These are phyloP conservation scores for Amaranthus palmeri DNA, from an alignment of 148 eudicot genomes.

Conservation along the genomic window DNA sequence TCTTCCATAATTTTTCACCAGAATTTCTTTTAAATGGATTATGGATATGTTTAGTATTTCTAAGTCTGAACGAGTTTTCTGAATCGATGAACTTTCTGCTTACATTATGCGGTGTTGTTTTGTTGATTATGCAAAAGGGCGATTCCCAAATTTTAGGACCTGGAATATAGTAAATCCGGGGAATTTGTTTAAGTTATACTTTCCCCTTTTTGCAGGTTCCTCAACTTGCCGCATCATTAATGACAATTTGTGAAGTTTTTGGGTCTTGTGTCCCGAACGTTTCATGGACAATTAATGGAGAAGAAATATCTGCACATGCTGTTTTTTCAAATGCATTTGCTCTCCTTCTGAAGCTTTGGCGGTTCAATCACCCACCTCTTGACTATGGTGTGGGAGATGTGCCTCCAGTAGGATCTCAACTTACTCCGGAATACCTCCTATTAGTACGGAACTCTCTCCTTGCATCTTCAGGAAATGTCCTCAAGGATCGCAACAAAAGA, in stretches of 20 bases:
- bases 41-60: too few relatives aligned
- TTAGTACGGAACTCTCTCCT: conserved; percentile 70
- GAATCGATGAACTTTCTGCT: not conserved
- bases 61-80: not conserved
- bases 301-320: conserved; percentile 71
- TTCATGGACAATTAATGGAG: conserved; percentile 76
- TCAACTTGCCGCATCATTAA: conserved; percentile 85
- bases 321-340: conserved; percentile 93
- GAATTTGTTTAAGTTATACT: not conserved
- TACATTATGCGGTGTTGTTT: not conserved
- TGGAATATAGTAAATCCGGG: too few relatives aligned
- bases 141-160: not conserved
- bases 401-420: conserved; percentile 93
- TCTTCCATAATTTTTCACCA: too few relatives aligned
- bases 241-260: conserved; percentile 93
- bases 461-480: conserved; percentile 53
- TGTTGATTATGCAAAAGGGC: not conserved
- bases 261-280: conserved; percentile 73
- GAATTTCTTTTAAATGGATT: too few relatives aligned
- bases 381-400: conserved; percentile 88
- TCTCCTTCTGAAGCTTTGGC: conserved; percentile 86
- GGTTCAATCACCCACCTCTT: conserved; percentile 87
- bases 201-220: conserved; percentile 55
- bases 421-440: conserved; percentile 86
- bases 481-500: conserved; percentile 44